phyloP scores from a whole-genome alignment of 176 grass and related monocot species.

The Elymus sibiricus region DNA sequence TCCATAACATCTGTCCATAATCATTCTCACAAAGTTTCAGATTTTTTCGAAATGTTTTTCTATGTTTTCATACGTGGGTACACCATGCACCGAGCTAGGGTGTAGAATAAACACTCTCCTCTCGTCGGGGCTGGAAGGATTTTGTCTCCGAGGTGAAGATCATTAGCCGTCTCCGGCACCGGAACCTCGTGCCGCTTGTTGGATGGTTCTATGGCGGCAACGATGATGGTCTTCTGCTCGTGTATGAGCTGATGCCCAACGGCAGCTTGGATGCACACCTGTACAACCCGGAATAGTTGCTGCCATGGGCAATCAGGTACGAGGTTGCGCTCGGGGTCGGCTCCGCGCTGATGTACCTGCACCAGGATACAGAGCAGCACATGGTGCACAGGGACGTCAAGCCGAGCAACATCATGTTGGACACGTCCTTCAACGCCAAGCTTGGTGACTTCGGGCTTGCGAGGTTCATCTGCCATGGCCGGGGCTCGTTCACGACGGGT shows the following conservation, averaged over 20 bases:
- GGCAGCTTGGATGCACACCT: conserved; percentile 52
- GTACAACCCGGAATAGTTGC: not conserved
- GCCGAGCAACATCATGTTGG: conserved; percentile 14
- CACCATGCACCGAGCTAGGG: too few relatives aligned
- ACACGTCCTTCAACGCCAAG: not conserved
- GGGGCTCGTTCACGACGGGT: not conserved
- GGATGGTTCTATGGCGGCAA: conserved; percentile 41
- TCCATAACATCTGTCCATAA: too few relatives aligned
- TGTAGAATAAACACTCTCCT: too few relatives aligned
- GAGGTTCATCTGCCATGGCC: not conserved
- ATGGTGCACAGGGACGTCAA: not conserved
- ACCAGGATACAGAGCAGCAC: not conserved
- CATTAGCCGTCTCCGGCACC: conserved; percentile 48
- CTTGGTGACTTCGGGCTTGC: conserved; percentile 18
- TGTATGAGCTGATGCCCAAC: conserved; percentile 56
- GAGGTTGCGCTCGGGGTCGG: not conserved
- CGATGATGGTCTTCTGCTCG: conserved; percentile 14
- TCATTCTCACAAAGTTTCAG: too few relatives aligned
- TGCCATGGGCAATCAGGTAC: conserved; percentile 32
- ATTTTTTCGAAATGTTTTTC: too few relatives aligned
- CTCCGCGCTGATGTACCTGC: not conserved
- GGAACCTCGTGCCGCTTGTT: conserved; percentile 49
- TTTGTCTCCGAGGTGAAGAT: conserved; percentile 51
- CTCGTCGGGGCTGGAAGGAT: conserved; percentile 52
- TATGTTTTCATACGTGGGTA: too few relatives aligned